Evolutionary conservation across 2,329 filamentous ascomycete species (phyloP), one percentile per base, ranked within the genome.

Genomic region (Aspergillus sp.): DNA sequence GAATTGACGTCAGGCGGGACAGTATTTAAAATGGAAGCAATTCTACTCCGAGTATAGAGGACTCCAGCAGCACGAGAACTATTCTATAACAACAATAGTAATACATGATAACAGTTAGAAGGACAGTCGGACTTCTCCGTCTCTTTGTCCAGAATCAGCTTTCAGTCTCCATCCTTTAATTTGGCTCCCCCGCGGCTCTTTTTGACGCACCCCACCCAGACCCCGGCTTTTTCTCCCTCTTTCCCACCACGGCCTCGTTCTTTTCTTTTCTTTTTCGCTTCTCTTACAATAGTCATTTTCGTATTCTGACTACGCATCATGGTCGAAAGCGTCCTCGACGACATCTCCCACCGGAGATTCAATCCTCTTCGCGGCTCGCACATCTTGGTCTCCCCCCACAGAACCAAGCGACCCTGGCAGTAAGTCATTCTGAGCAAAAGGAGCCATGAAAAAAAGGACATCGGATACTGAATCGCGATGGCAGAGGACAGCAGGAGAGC

Each of bases 391-490:
- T 97, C 93, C 10, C 93, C 93, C 51, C 93, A 98, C 69, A 78
- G 93, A 46, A 97, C 90, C 45, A 97, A 97, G 79, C 80, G 93
- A 54, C 93, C 93, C 61, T 98, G 93, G 93, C 93, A 96, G 88
- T 94, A 75, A 79, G 86, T 74, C 7, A 44, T 10, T 40, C 30
- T 19, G n/a, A 5, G 19, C 19, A 19, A 19, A 19, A 19, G 19
- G 19, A 19, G 19, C 19, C 26, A 12, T 8, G 9, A 39, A 19
- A 10, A 10, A 9, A 8, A 27, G 19, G 19, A 34, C 9, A 10
- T 29, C n/a, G 19, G 5, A 9, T 7, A 26, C 26, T 42, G 36
- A 36, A 42, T 48, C 12, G 28, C 8, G 12, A 28, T 10, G 28
- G 5, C 49, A 90, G 86, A 75, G 87, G 87, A 50, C 82, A 86